Evolutionary conservation across 2,329 filamentous ascomycete species (phyloP).

Genomic region (Trichoderma sp.): DNA sequence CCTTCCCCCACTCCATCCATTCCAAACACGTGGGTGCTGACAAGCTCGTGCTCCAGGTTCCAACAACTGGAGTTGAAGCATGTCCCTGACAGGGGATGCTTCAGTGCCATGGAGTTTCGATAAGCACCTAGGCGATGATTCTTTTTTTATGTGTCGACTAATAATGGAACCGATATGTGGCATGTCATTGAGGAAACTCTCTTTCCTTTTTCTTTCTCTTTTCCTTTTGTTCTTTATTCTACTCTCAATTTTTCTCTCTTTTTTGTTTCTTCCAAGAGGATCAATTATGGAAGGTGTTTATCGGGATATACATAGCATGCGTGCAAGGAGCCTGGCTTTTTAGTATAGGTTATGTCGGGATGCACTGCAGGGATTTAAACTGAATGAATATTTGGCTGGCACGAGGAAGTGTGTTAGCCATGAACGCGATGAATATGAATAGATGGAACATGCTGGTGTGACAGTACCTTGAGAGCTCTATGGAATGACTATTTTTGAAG

Average conservation of each 20-base stretch:
- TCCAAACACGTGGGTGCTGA: neutral
- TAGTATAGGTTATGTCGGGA: constrained; percentile 20
- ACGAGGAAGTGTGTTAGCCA: neutral
- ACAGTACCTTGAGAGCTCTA: neutral
- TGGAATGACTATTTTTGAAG: neutral
- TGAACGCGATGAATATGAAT: constrained; percentile 20
- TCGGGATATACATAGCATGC: constrained; percentile 22
- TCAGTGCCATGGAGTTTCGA: constrained; percentile 80
- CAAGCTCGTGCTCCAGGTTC: constrained; percentile 58
- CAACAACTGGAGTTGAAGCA: constrained; percentile 92
- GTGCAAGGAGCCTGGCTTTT: constrained; percentile 22
- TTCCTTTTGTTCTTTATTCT: neutral
- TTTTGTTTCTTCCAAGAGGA: neutral
- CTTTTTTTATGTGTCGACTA: neutral
- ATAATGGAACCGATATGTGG: neutral
- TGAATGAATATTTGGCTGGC: constrained; percentile 14
- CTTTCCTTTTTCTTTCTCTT: neutral
- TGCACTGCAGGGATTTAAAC: constrained; percentile 18
- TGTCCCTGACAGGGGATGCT: constrained; percentile 80
- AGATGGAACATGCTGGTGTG: neutral
- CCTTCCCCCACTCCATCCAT: too few relatives aligned
- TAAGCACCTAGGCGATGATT: constrained; percentile 30
- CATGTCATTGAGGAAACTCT: neutral
- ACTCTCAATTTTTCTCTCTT: neutral
- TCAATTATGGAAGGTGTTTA: constrained; percentile 19